These are phyloP conservation scores for Fusarium chaquense DNA, from an alignment of 2,329 filamentous ascomycete genomes.

Conservation along the genomic window DNA sequence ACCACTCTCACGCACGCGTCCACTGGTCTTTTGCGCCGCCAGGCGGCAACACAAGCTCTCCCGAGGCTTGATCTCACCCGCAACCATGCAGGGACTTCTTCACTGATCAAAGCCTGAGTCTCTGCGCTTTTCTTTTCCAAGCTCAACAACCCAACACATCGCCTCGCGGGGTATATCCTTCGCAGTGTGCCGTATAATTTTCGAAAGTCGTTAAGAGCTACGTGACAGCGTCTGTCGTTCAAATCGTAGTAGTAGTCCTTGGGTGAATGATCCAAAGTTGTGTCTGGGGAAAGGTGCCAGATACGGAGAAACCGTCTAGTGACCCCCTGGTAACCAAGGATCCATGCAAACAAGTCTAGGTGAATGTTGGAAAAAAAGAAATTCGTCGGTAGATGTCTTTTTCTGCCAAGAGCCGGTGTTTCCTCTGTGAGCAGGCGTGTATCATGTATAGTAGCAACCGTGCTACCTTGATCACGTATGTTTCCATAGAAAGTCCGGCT, in stretches of 20 bases:
- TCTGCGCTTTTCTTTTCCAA: constrained; percentile 49
- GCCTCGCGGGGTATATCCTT: constrained; percentile 59
- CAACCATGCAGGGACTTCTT: constrained; percentile 33
- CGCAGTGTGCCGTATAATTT: constrained; percentile 54
- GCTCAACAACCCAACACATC: constrained; percentile 54
- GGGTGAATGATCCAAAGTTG: constrained; percentile 52
- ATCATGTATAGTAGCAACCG: neutral
- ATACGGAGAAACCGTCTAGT: constrained; percentile 45
- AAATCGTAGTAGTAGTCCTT: constrained; percentile 52
- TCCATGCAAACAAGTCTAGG: constrained; percentile 49
- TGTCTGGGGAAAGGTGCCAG: constrained; percentile 48
- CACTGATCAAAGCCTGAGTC: constrained; percentile 44
- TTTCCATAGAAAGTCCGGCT: constrained; percentile 17
- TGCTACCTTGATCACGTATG: neutral
- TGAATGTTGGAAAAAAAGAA: constrained; percentile 47
- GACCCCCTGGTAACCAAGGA: constrained; percentile 49
- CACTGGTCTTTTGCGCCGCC: constrained; percentile 46
- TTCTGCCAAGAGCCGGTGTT: constrained; percentile 21
- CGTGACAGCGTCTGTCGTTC: constrained; percentile 54
- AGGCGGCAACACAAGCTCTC: constrained; percentile 45
- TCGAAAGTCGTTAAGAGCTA: constrained; percentile 54
- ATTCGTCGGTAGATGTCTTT: constrained; percentile 46
- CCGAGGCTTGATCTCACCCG: constrained; percentile 43
- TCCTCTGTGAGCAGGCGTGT: neutral
- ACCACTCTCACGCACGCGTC: constrained; percentile 51